Percentiles rank a stretch among this genome's conserved stretches.
Conservation (phyloP, 2,329 filamentous ascomycete genomes). For the Pseudogymnoascus sp. region DNA sequence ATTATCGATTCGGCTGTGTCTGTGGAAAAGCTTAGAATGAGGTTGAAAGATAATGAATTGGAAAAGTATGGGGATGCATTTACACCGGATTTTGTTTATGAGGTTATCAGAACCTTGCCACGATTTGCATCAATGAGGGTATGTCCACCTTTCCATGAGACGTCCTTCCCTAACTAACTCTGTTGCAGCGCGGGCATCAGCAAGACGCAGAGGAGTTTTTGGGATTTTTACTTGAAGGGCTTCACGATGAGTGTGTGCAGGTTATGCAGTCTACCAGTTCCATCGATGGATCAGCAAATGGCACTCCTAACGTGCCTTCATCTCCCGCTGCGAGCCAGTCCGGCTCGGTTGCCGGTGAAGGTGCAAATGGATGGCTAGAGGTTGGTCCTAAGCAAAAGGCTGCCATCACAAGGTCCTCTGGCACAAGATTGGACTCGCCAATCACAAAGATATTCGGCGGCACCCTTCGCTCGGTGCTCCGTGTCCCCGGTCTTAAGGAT, state of each 20-base stretch:
- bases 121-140: constrained; percentile 90
- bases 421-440: constrained; percentile 66
- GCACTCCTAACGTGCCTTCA: constrained; percentile 33
- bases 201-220: constrained; percentile 98
- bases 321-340: constrained; percentile 32
- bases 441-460: constrained; percentile 94
- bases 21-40: constrained; percentile 62
- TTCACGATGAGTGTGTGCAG: constrained; percentile 84
- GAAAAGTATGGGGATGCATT: constrained; percentile 89
- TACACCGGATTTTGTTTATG: constrained; percentile 89
- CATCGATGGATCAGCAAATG: constrained; percentile 32
- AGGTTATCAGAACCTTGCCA: constrained; percentile 77
- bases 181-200: constrained; percentile 72
- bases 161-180: constrained; percentile 18
- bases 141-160: constrained; percentile 30
- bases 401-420: constrained; percentile 78
- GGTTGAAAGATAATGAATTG: constrained; percentile 73
- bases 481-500: constrained; percentile 76
- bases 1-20: constrained; percentile 72
- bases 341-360: constrained; percentile 31
- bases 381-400: constrained; percentile 88
- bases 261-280: constrained; percentile 47
- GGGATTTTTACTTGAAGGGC: constrained; percentile 81
- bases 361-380: constrained; percentile 76
- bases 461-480: constrained; percentile 79